phyloP scores from a whole-genome alignment of 2,329 filamentous ascomycete species.

The Sclerotinia subarctica region DNA sequence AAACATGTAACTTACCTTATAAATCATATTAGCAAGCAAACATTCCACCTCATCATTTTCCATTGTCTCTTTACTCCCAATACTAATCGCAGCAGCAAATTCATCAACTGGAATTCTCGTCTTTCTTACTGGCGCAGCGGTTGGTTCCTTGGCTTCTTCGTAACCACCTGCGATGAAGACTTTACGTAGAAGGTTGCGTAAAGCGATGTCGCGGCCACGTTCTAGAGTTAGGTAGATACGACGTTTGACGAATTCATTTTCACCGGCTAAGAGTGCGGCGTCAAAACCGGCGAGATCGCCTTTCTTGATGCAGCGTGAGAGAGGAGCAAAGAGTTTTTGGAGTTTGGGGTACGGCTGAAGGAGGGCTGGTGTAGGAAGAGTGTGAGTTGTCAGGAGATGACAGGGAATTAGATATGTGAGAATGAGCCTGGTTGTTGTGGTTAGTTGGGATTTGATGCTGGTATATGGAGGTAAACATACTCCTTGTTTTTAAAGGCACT shows the following conservation, averaged over 20 bases:
- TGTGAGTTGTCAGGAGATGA: constrained; percentile 82
- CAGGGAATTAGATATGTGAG: constrained; percentile 94
- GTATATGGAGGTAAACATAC: constrained; percentile 37
- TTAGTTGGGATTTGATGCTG: constrained; percentile 17
- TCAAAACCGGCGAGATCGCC: constrained; percentile 86
- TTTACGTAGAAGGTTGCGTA: constrained; percentile 88
- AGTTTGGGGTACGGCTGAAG: constrained; percentile 74
- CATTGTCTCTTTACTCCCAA: constrained; percentile 64
- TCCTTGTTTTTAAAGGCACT: constrained; percentile 74
- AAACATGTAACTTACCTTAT: constrained; percentile 66
- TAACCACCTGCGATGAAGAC: constrained; percentile 84
- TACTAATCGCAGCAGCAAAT: constrained; percentile 78
- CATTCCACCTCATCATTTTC: constrained; percentile 96
- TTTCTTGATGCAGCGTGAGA: constrained; percentile 74
- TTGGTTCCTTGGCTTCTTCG: constrained; percentile 70
- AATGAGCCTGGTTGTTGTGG: constrained; percentile 61
- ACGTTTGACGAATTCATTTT: constrained; percentile 89
- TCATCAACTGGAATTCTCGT: constrained; percentile 80
- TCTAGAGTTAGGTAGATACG: constrained; percentile 95
- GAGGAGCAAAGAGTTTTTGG: constrained; percentile 72
- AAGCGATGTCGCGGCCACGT: constrained; percentile 82
- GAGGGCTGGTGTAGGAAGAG: constrained; percentile 69
- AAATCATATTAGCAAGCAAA: constrained; percentile 92
- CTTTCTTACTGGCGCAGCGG: constrained; percentile 58
- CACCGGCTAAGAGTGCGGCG: constrained; percentile 71